Conservation (phyloP, 2,329 filamentous ascomycete genomes). For the Fusarium longipes region DNA sequence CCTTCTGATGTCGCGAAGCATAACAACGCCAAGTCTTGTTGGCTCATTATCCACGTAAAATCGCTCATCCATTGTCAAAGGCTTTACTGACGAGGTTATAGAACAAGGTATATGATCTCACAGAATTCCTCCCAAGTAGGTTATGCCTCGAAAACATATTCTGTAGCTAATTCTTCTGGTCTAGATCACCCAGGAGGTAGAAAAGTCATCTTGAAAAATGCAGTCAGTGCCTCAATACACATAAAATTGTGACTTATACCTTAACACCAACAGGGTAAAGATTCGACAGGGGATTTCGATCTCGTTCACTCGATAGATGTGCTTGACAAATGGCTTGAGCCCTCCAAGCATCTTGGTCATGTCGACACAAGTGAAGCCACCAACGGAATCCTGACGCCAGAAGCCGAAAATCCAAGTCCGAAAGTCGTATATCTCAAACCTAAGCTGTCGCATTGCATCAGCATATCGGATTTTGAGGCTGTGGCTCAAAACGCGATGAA, state of each 20-base stretch:
- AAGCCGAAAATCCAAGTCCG: background rate
- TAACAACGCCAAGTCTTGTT: conserved; percentile 23
- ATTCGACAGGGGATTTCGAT: conserved; percentile 23
- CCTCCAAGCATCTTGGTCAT: conserved; percentile 12
- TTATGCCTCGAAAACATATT: rapidly evolving
- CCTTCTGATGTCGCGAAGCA: conserved; percentile 17
- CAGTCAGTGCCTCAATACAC: background rate
- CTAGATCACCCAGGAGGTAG: conserved; percentile 20
- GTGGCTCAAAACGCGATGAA: conserved; percentile 13
- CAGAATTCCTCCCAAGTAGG: conserved; percentile 23
- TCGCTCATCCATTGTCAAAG: background rate
- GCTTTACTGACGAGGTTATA: background rate
- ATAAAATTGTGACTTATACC: rapidly evolving
- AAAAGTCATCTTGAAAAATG: conserved; percentile 31
- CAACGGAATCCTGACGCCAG: background rate
- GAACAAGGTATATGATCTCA: conserved; percentile 31
- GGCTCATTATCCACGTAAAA: conserved; percentile 28
- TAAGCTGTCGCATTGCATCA: conserved; percentile 13
- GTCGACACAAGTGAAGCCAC: background rate
- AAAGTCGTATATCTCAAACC: background rate
- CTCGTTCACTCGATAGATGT: conserved; percentile 23
- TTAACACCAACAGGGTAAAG: conserved; percentile 4
- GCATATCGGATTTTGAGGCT: conserved; percentile 13
- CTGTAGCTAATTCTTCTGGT: background rate
- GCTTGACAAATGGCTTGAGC: conserved; percentile 21